These are phyloP conservation scores for Penicillium turbatum DNA, from an alignment of 495 filamentous ascomycete genomes.

Conservation along the genomic window DNA sequence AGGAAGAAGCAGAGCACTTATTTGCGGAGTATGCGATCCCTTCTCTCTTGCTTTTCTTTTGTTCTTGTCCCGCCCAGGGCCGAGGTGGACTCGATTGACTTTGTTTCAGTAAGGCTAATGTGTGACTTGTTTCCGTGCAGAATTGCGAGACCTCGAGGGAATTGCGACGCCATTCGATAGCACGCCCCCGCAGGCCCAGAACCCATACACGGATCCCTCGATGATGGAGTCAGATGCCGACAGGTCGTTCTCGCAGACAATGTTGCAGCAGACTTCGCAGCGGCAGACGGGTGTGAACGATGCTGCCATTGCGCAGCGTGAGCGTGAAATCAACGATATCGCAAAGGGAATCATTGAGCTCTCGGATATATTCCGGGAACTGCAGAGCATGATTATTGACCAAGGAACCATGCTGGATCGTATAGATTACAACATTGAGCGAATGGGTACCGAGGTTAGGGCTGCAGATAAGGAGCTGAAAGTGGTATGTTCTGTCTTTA, in stretches of 20 bases:
- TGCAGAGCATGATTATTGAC: conserved; percentile 96
- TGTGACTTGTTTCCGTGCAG: conserved; percentile 38
- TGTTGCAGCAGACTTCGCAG: conserved; percentile 70
- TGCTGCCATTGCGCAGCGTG: conserved; percentile 80
- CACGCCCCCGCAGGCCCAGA: conserved; percentile 59
- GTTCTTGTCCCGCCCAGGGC: not conserved
- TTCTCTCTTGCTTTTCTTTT: not conserved
- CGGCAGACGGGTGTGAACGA: conserved; percentile 73
- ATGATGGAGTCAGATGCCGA: conserved; percentile 87
- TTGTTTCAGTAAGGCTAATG: conserved; percentile 8
- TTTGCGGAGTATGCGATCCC: conserved; percentile 69
- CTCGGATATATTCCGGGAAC: conserved; percentile 90
- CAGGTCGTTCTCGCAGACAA: conserved; percentile 84
- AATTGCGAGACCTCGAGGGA: conserved; percentile 75
- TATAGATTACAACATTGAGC: conserved; percentile 97
- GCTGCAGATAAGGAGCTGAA: conserved; percentile 86
- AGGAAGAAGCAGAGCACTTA: conserved; percentile 96
- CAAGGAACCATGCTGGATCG: conserved; percentile 96
- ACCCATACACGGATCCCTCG: conserved; percentile 71
- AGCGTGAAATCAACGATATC: conserved; percentile 96
- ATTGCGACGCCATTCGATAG: conserved; percentile 59
- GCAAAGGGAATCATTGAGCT: conserved; percentile 97
- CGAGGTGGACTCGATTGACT: too few species aligned
- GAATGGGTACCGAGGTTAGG: conserved; percentile 85
- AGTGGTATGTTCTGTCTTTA: conserved; percentile 50